Evolutionary conservation across 208 protist species (phyloP).

Genomic region (Acanthamoeba sp.): DNA sequence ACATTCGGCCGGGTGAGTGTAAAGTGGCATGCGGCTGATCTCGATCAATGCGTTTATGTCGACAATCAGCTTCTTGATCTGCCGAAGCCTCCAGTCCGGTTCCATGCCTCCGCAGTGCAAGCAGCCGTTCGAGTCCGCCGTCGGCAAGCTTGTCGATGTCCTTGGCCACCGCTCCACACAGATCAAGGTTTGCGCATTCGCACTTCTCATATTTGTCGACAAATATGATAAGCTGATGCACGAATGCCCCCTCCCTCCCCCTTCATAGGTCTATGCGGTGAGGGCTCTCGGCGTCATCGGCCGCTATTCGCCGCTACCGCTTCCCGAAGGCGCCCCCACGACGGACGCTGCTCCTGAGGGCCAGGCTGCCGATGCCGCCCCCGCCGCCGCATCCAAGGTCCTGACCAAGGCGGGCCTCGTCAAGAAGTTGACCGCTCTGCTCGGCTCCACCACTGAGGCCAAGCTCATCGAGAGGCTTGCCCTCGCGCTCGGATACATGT

Average conservation of each 20-base stretch:
- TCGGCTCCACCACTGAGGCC: constrained; percentile 35
- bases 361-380: background rate
- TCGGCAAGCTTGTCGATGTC: constrained; percentile 10
- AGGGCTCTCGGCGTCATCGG: constrained; percentile 54
- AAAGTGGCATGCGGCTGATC: background rate
- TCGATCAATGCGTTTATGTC: background rate
- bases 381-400: background rate
- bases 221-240: background rate
- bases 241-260: background rate
- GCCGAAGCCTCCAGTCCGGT: constrained; percentile 48
- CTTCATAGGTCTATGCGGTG: constrained; percentile 11
- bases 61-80: constrained; percentile 37
- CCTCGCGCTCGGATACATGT: constrained; percentile 61
- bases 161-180: constrained; percentile 24
- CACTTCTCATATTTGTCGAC: background rate
- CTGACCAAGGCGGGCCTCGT: constrained; percentile 46
- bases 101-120: constrained; percentile 61
- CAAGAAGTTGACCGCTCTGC: constrained; percentile 58
- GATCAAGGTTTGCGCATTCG: constrained; percentile 26
- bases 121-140: constrained; percentile 37
- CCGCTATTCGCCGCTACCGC: constrained; percentile 49
- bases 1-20: no score
- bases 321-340: background rate
- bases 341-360: background rate
- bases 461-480: constrained; percentile 58